A percentile compares a stretch with the other conserved stretches of the same genome.
These are phyloP conservation scores for Wickerhamomyces bisporus DNA, from an alignment of 805 yeast genomes.

Conservation along the genomic window DNA sequence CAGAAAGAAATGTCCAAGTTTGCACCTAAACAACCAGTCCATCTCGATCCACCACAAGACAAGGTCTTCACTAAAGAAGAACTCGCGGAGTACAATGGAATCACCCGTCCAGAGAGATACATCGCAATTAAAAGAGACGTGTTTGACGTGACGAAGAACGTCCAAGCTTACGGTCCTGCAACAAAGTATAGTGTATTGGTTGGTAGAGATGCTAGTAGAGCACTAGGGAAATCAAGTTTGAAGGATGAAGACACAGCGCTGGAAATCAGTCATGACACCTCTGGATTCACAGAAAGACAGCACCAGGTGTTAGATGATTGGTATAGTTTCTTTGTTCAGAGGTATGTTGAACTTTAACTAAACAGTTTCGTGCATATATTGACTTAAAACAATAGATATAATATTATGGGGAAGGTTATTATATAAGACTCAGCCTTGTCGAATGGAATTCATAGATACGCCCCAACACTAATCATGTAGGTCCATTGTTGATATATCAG, in stretches of 20 bases:
- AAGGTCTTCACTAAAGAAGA: constrained; percentile 37
- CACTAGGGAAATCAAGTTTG: constrained; percentile 65
- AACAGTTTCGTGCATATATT: background rate
- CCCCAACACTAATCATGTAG: no score
- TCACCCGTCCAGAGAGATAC: constrained; percentile 43
- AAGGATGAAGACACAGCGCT: constrained; percentile 45
- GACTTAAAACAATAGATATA: background rate
- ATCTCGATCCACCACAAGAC: constrained; percentile 46
- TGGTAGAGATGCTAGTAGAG: constrained; percentile 74
- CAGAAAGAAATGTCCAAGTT: constrained; percentile 30
- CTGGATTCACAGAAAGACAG: constrained; percentile 55
- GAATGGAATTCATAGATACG: background rate
- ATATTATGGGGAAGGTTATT: background rate
- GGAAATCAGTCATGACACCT: constrained; percentile 41
- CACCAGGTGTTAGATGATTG: constrained; percentile 64
- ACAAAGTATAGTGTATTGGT: constrained; percentile 65
- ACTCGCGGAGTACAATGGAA: constrained; percentile 42
- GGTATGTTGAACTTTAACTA: constrained; percentile 22
- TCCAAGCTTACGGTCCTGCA: constrained; percentile 70
- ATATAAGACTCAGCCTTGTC: no score
- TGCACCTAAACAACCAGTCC: constrained; percentile 51
- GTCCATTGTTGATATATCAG: no score
- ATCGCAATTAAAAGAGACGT: constrained; percentile 73
- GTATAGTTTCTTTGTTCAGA: constrained; percentile 57
- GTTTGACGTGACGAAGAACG: constrained; percentile 70